Conservation (phyloP, 257 asterid species). For the Jacaranda copaia region DNA sequence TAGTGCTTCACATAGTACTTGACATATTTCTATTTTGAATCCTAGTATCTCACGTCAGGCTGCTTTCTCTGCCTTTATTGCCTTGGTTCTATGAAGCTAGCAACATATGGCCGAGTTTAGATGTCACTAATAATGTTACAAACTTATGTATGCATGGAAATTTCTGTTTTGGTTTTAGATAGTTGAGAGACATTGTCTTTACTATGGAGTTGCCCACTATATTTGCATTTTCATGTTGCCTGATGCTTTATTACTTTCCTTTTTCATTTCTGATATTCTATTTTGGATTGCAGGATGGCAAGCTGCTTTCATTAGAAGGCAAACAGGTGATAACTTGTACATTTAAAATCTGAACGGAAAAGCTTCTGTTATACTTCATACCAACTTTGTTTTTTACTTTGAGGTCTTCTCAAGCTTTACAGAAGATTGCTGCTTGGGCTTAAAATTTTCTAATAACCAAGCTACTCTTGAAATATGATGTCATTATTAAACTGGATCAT, state of each 20-base stretch:
- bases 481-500: slow-evolving; percentile 4
- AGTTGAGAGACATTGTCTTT: not conserved
- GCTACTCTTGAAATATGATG: not conserved
- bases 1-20: not conserved
- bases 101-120: not conserved
- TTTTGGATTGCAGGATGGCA: slow-evolving; percentile 70
- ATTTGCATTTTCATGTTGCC: not conserved
- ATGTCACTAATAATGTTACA: not conserved
- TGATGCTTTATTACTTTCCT: slow-evolving; percentile 16
- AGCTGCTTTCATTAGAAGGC: slow-evolving; percentile 68
- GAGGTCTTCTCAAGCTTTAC: slow-evolving; percentile 3
- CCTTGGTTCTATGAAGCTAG: not conserved
- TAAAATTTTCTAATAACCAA: not conserved
- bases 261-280: not conserved
- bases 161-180: slow-evolving; percentile 10
- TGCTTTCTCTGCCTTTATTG: not conserved
- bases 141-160: not conserved
- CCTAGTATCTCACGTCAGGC: not conserved
- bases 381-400: slow-evolving; percentile 13
- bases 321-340: slow-evolving; percentile 65
- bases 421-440: not conserved
- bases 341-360: slow-evolving; percentile 1
- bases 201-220: not conserved
- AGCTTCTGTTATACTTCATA: not conserved
- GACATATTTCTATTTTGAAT: not conserved